These are phyloP conservation scores for Toxoplasma gondii DNA, from an alignment of 169 alveolate species.

Conservation along the genomic window DNA sequence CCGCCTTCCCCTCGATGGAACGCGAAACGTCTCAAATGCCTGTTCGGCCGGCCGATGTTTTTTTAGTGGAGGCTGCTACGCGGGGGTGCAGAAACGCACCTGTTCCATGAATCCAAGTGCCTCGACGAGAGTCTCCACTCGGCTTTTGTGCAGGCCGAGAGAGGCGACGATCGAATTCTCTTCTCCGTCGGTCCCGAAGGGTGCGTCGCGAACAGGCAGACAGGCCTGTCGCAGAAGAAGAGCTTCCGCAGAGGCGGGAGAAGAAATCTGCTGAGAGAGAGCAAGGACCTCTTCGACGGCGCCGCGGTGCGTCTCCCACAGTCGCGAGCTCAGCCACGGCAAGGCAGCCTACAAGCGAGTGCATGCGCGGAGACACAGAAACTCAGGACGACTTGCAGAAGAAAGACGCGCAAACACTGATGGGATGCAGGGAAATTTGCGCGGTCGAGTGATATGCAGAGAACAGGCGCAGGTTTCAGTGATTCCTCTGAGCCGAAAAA, in stretches of 20 bases:
- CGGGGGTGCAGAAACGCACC: background rate
- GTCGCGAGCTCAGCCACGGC: constrained; percentile 37
- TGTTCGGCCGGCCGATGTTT: no score
- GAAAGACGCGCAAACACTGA: background rate
- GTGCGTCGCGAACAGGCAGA: background rate
- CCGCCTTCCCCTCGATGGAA: no score
- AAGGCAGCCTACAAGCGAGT: constrained; percentile 9
- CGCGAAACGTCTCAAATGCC: no score
- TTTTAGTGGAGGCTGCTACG: no score
- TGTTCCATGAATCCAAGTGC: constrained; percentile 36
- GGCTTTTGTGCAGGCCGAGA: background rate
- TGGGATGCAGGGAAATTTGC: no score
- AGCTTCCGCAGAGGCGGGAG: background rate
- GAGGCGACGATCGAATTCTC: background rate
- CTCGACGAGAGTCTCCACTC: constrained; percentile 32
- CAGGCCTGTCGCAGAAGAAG: background rate
- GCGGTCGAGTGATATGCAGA: no score
- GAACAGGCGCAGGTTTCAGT: no score
- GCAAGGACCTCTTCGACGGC: background rate
- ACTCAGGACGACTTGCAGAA: background rate
- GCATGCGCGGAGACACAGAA: background rate
- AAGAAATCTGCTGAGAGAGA: background rate
- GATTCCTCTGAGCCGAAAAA: no score
- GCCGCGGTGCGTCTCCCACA: constrained; percentile 13
- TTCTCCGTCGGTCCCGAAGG: background rate